These are phyloP conservation scores for Lathyrus oleraceus DNA, from an alignment of 306 rosid species.

Conservation along the genomic window DNA sequence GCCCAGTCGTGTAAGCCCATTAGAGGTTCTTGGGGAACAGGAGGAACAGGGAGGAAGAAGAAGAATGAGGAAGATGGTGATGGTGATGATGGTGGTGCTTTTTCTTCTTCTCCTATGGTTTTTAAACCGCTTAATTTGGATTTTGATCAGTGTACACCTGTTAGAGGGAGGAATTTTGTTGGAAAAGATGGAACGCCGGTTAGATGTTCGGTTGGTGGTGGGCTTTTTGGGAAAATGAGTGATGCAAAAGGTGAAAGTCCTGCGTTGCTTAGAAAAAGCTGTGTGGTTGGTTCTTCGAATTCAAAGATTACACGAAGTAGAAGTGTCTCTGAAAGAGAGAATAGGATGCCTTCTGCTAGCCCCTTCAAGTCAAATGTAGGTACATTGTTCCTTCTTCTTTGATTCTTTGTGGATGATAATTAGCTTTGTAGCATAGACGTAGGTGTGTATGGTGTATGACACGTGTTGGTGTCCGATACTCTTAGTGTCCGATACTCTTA, in stretches of 20 bases:
- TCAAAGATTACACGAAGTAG: slow-evolving; percentile 65
- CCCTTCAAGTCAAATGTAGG: slow-evolving; percentile 96
- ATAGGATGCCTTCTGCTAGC: slow-evolving; percentile 46
- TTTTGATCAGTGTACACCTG: slow-evolving; percentile 84
- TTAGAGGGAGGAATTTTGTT: slow-evolving; percentile 41
- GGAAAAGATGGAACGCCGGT: slow-evolving; percentile 49
- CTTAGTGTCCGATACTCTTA: no score
- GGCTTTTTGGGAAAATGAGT: slow-evolving; percentile 56
- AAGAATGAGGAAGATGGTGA: background rate
- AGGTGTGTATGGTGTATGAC: no score
- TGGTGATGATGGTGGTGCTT: slow-evolving; percentile 13
- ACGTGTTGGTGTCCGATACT: no score
- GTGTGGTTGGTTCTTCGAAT: slow-evolving; percentile 49
- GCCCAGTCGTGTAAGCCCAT: slow-evolving; percentile 37
- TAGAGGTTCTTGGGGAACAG: slow-evolving; percentile 83
- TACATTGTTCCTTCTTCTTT: slow-evolving; percentile 56
- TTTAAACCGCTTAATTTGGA: slow-evolving; percentile 71
- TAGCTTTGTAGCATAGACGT: no score
- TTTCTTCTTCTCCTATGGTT: slow-evolving; percentile 55
- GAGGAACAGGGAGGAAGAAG: slow-evolving; percentile 46
- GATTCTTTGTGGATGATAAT: background rate
- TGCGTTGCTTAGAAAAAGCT: slow-evolving; percentile 72
- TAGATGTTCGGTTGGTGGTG: slow-evolving; percentile 75
- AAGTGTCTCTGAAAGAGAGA: slow-evolving; percentile 74
- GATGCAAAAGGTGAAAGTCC: slow-evolving; percentile 69